Base-by-base conservation (phyloP, 2,329 filamentous ascomycete species). In the Cladosporium velox region DNA sequence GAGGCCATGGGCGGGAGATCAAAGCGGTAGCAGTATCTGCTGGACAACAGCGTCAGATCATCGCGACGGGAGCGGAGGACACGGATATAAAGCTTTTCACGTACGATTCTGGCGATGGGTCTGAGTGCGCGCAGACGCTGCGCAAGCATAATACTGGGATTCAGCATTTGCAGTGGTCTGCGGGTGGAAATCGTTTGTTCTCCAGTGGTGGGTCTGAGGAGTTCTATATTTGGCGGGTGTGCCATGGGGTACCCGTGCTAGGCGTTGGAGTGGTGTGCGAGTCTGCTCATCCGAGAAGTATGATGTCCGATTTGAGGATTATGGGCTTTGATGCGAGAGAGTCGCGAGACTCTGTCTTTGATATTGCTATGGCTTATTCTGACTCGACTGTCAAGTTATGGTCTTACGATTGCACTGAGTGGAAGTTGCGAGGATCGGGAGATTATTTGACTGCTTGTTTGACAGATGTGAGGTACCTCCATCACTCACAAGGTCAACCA, bases 201-300 rank as follows among this genome's bases (percentile, higher is more conserved):
- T 97, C 91, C 70, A 93, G 92, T 72, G 92, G 87, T 6, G 95
- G 93, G 0, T 89, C 88, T 67, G 94, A 97, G 76, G 94, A 99
- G 77, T 90, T 98, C 69, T 94, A 90, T 72, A 85, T 93, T 12
- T 99, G 95, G 94, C 85, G 86, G 49, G 77, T 94, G 38, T 82
- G 81, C 57, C 49, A 63, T 6, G 73, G 74, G 12, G 76, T 91
- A 7, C 82, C 87, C 30, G 80, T 83, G 1, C 78, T 86, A 65
- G 81, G 79, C 3, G 72, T 87, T 11, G 85, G 86, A 0, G 79
- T 85, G 1, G 78, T 85, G 0, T 83, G 85, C 68, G 81, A 86
- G 68, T 82, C 81, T 2, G 74, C 77, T 14, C 84, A 84, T 71
- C 81, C 81, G 0, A 80, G 84, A 49, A 81, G 79, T 49, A 81